Evolutionary conservation across 2,329 filamentous ascomycete genomes (phyloP), one percentile per base, ranked within the genome.

Genomic region (Cladosporium velox): DNA sequence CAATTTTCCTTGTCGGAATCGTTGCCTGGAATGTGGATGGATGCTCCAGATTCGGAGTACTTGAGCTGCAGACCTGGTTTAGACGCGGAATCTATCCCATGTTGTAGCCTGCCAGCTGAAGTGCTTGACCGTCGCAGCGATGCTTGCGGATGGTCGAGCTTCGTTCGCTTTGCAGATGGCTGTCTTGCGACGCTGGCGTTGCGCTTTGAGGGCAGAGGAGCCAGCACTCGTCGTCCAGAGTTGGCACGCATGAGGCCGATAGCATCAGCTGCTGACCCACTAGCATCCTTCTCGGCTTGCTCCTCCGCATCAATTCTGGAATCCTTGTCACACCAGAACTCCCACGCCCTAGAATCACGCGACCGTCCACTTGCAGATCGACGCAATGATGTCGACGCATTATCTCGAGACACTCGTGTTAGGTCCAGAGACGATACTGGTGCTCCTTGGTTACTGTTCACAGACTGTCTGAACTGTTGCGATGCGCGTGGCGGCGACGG

Each of bases 1-100:
- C 92, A 96, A 75, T 98, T 98, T 80, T 98, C 94, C 80, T 98
- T 98, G 77, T 98, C 94, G 1, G 92, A 97, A 73, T 97, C 93
- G 59, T 87, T 77, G 79, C 86, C 86, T 75, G 72, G 82, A 72
- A 77, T 82, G 77, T 82, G 79, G 28, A 83, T 80, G 44, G 66
- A 68, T n/a, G 68, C 65, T 7, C 70, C 70, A 12, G 74, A 75
- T n/a, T 68, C 70, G 6, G 72, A 70, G 44, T 74, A 70, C 67
- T 76, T 76, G 44, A 74, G 66, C 61, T 72, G 72, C 24, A 70
- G 54, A 6, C 61, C 64, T 24, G 49, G 30, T n/a, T 61, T 62
- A 8, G 51, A 18, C 41, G 38, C 32, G 26, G 24, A 60, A 14
- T 47, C 51, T 18, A 61, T 30, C n/a, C 61, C 63, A 52, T 60